These are phyloP conservation scores for Dioscorea cayenensis DNA, from an alignment of 116 monocot genomes.

Conservation along the genomic window DNA sequence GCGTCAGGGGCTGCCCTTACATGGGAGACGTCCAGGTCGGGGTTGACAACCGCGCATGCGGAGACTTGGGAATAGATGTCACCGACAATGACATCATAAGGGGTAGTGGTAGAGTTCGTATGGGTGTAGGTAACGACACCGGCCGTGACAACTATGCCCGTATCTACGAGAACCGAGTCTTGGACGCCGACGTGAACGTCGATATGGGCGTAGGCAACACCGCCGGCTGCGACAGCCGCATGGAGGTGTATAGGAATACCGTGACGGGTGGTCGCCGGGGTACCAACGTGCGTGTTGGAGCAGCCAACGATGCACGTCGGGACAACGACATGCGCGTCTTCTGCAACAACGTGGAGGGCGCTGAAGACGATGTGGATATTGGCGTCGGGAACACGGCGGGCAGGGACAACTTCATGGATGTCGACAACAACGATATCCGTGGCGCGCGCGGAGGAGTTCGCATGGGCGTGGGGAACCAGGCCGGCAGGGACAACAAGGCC, in stretches of 20 bases:
- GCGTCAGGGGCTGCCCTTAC: background rate
- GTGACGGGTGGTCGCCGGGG: background rate
- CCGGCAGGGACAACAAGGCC: background rate
- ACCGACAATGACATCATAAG: background rate
- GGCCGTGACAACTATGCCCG: background rate
- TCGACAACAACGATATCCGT: background rate
- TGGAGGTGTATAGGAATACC: background rate
- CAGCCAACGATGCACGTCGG: background rate
- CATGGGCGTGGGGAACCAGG: background rate
- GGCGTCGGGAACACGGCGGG: slow-evolving; percentile 8
- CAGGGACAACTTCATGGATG: background rate
- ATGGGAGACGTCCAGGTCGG: background rate
- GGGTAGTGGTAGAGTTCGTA: background rate
- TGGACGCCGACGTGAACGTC: background rate
- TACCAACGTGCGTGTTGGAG: background rate
- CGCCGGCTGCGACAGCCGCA: background rate
- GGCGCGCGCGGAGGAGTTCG: background rate
- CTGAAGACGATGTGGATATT: background rate
- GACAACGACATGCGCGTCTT: background rate
- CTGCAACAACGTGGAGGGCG: background rate
- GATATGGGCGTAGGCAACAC: slow-evolving; percentile 2
- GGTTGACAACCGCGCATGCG: background rate
- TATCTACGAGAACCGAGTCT: background rate
- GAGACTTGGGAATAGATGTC: background rate
- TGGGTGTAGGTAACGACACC: background rate